phyloP scores from a whole-genome alignment of 225 moss, liverwort and hornwort genomes.

The Bryoerythrophyllum caledonicum region DNA sequence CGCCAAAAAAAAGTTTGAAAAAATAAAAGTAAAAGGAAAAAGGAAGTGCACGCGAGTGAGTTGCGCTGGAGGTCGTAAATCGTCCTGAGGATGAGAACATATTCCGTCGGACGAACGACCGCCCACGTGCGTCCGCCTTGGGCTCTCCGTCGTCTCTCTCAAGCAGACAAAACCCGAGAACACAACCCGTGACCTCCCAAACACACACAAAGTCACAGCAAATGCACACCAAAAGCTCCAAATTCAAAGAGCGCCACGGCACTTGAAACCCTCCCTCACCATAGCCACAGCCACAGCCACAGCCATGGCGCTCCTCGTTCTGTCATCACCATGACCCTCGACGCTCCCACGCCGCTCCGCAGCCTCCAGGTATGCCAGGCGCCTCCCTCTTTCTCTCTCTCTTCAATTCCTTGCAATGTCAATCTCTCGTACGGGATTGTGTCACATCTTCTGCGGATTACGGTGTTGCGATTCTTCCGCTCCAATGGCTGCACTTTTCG shows the following conservation, averaged over 20 bases:
- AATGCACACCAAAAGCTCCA: background rate
- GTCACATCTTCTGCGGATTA: too few relatives aligned
- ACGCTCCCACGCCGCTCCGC: background rate
- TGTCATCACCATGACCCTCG: background rate
- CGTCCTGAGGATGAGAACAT: too few relatives aligned
- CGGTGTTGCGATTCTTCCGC: too few relatives aligned
- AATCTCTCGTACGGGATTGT: background rate
- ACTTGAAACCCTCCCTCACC: background rate
- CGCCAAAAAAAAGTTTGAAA: too few relatives aligned
- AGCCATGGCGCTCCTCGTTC: background rate
- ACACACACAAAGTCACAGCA: background rate
- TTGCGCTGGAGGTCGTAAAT: too few relatives aligned
- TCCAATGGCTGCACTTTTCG: too few relatives aligned
- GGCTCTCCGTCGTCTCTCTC: too few relatives aligned
- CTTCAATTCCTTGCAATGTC: too few relatives aligned
- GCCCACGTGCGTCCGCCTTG: too few relatives aligned
- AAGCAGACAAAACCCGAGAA: background rate
- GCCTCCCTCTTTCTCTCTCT: background rate
- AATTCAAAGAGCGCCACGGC: background rate
- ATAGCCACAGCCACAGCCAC: background rate
- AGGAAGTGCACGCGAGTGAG: too few relatives aligned
- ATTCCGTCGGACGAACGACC: too few relatives aligned
- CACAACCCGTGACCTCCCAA: background rate
- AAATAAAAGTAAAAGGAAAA: too few relatives aligned
- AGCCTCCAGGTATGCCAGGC: background rate